Conservation (phyloP, 306 rosid species). For the Medicago ruthenica region DNA sequence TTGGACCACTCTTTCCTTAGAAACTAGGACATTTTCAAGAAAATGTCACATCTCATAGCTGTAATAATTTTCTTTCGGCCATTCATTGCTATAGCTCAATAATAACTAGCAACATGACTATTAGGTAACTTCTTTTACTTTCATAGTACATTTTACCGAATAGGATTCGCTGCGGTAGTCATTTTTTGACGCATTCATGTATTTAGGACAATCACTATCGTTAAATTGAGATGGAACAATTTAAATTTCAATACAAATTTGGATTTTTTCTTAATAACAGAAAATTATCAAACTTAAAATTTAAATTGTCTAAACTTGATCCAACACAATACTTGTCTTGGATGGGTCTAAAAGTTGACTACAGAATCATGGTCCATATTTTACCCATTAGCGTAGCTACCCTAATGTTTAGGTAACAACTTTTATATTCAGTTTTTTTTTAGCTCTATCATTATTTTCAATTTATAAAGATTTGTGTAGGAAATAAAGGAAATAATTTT, state of each 20-base stretch:
- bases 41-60: constrained; percentile 8
- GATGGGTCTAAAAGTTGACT: no score
- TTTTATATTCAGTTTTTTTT: no score
- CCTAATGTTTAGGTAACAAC: neutral
- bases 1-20: neutral
- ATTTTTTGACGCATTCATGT: no score
- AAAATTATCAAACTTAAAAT: no score
- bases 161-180: no score
- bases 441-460: neutral
- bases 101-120: neutral
- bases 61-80: constrained; percentile 12
- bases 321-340: no score
- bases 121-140: neutral
- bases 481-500: neutral
- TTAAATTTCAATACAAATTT: no score
- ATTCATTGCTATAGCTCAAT: neutral
- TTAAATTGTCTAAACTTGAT: no score
- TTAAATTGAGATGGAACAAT: no score
- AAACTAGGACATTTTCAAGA: neutral
- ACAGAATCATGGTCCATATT: no score
- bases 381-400: constrained; percentile 14
- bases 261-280: no score
- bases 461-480: neutral
- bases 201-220: no score
- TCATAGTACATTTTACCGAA: neutral